Base-by-base conservation (phyloP, 495 filamentous ascomycete species). In the Aspergillus nidulans region DNA sequence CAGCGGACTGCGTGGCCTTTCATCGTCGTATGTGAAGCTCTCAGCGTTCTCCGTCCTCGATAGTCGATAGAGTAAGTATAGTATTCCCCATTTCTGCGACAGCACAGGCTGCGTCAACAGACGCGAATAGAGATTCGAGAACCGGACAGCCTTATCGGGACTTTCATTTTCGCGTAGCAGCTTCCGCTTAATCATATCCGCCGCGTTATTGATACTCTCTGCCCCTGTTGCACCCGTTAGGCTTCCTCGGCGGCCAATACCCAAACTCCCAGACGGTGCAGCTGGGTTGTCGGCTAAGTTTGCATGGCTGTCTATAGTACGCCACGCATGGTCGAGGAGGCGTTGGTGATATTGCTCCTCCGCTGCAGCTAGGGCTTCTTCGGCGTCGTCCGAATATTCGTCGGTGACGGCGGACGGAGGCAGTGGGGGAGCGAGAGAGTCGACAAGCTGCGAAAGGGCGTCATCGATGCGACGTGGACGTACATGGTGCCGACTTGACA, bases 1-100 rank as follows among this genome's bases (percentile, higher is more conserved):
- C 43, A 66, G 48, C 7, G 75, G 75, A 50, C 73, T 76, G 26
- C 73, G 63, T 49, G 66, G 70, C 15, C 67, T 53, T 32, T 62
- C 68, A 13, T 61, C 69, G 4, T 60, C 66, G 16, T 71, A 69
- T 6, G 43, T 28, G 28, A 55, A 39, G 4, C 48, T 62, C 21
- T 66, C 62, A 8, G 48, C 12, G 6, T 70, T 68, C 16, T 72
- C 66, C 24, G 85, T 84, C 56, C 84, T 82, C 44, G 87, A 84
- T 39, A 98, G 78, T 59, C 88, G 86, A 63, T 91, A 87, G 19
- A 99, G 83, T 40, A 99, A 80, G 65, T 92, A 91, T 6, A 99
- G 77, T 58, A 97, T 95, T 2, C 88, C 91, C 91, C 92, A 97
- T 81, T 97, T 99, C 68, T 96, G 87, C 61, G 85, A 86, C 26